Conservation (phyloP, 345 rosid species). For the Syzygium aqueum region DNA sequence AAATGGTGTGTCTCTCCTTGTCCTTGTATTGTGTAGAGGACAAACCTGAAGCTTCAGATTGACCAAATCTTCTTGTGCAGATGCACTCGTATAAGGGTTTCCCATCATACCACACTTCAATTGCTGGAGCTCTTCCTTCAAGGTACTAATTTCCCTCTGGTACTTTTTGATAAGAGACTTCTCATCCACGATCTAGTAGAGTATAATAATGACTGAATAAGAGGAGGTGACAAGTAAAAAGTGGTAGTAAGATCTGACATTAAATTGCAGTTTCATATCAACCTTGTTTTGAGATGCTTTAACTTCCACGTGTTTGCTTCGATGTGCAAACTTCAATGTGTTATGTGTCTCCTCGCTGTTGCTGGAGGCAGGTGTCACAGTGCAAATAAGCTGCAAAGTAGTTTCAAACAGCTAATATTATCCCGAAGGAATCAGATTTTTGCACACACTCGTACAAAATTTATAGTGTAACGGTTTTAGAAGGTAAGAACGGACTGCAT, state of each 20-base stretch:
- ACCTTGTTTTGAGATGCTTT: conserved; percentile 67
- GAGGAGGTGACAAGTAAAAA: not conserved
- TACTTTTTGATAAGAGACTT: conserved; percentile 69
- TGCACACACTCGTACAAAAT: not conserved
- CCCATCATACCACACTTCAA: conserved; percentile 41
- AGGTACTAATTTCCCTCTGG: conserved; percentile 53
- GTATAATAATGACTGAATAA: not conserved
- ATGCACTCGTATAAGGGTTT: conserved; percentile 24
- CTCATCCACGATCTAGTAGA: conserved; percentile 60
- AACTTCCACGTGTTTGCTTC: conserved; percentile 58
- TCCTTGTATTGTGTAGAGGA: not conserved
- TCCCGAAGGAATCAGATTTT: not conserved
- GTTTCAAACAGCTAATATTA: not conserved
- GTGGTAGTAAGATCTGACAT: not conserved
- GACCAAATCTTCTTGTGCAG: conserved; percentile 51
- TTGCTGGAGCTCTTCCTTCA: conserved; percentile 64
- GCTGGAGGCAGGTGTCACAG: conserved; percentile 65
- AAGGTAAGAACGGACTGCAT: not conserved
- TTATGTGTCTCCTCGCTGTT: conserved; percentile 68
- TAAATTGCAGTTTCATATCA: not conserved
- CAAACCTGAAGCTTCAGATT: conserved; percentile 65
- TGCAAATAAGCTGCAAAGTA: conserved; percentile 53
- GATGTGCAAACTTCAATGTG: conserved; percentile 66
- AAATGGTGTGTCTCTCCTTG: not conserved
- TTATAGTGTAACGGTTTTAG: not conserved